Evolutionary conservation across 2,329 filamentous ascomycete species (phyloP).

Genomic region (Elsinoe arachidis): DNA sequence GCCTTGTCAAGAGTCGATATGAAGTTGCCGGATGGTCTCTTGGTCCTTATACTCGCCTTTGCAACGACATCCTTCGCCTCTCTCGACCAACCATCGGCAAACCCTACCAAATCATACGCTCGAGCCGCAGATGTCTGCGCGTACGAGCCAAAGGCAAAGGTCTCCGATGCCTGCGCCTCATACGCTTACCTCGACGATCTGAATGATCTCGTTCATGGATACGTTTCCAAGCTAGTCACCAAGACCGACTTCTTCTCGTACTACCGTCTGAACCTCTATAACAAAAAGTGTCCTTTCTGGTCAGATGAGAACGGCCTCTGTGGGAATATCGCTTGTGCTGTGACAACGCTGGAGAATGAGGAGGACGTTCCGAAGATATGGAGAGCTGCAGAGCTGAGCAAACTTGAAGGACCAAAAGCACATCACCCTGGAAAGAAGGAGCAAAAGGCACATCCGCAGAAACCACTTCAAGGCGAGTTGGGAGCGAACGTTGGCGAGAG

Average conservation of each 20-base stretch:
- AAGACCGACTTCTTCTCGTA: constrained; percentile 97
- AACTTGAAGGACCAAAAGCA: constrained; percentile 84
- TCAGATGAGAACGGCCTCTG: constrained; percentile 87
- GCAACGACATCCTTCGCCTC: constrained; percentile 27
- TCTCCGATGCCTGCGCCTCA: constrained; percentile 89
- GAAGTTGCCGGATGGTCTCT: background rate
- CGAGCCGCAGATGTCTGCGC: constrained; percentile 9
- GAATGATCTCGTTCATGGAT: constrained; percentile 67
- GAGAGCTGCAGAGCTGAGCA: constrained; percentile 85
- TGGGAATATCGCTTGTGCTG: constrained; percentile 92
- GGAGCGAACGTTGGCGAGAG: constrained; percentile 87
- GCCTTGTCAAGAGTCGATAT: background rate
- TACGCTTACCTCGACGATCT: constrained; percentile 82
- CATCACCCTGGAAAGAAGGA: constrained; percentile 71
- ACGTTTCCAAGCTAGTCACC: constrained; percentile 69
- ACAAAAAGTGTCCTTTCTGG: constrained; percentile 95
- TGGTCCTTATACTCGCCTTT: constrained; percentile 21
- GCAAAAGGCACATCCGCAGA: constrained; percentile 60
- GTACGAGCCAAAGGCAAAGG: constrained; percentile 82
- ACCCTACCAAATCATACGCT: background rate
- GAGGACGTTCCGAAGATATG: constrained; percentile 87
- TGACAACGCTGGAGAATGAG: constrained; percentile 90
- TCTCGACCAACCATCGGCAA: constrained; percentile 35
- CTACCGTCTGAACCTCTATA: constrained; percentile 89
- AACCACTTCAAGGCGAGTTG: constrained; percentile 71